Conservation (phyloP, 2,329 filamentous ascomycete species). For the Hortaea sp. region DNA sequence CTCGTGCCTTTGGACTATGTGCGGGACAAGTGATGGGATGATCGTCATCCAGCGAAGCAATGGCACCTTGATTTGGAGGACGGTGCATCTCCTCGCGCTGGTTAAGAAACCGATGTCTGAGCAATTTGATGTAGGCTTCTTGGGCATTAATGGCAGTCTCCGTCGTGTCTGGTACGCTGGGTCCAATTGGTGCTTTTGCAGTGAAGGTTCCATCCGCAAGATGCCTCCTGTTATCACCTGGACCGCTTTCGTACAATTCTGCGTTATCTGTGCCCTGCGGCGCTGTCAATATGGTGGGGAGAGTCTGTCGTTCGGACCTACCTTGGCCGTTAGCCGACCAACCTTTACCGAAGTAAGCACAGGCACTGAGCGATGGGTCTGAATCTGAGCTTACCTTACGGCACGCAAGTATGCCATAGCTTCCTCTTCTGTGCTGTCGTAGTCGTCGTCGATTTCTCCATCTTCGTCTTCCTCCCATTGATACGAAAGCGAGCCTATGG, state of each 20-base stretch:
- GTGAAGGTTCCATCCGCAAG: constrained; percentile 75
- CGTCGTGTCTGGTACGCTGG: constrained; percentile 6
- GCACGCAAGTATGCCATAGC: constrained; percentile 24
- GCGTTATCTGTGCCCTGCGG: constrained; percentile 21
- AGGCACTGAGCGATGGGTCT: background rate
- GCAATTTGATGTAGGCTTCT: constrained; percentile 56
- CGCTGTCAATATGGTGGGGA: constrained; percentile 17
- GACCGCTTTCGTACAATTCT: constrained; percentile 39
- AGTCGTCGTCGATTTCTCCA: constrained; percentile 4
- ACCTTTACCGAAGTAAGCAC: constrained; percentile 6
- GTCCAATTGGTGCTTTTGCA: constrained; percentile 41
- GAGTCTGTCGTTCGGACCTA: constrained; percentile 17
- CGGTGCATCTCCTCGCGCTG: constrained; percentile 54
- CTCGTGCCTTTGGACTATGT: constrained; percentile 42
- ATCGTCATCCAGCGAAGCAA: constrained; percentile 44
- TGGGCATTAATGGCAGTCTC: constrained; percentile 35
- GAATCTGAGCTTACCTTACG: constrained; percentile 14
- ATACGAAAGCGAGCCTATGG: constrained; percentile 14
- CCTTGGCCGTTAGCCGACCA: constrained; percentile 8
- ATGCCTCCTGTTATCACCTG: constrained; percentile 50
- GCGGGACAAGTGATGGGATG: constrained; percentile 43
- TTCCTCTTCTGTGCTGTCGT: constrained; percentile 16
- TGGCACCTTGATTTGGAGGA: constrained; percentile 42
- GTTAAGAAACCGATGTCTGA: constrained; percentile 54
- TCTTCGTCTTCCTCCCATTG: constrained; percentile 15